phyloP scores from a whole-genome alignment of 805 yeast genomes.

The Helenozyma rhizophorensis region DNA sequence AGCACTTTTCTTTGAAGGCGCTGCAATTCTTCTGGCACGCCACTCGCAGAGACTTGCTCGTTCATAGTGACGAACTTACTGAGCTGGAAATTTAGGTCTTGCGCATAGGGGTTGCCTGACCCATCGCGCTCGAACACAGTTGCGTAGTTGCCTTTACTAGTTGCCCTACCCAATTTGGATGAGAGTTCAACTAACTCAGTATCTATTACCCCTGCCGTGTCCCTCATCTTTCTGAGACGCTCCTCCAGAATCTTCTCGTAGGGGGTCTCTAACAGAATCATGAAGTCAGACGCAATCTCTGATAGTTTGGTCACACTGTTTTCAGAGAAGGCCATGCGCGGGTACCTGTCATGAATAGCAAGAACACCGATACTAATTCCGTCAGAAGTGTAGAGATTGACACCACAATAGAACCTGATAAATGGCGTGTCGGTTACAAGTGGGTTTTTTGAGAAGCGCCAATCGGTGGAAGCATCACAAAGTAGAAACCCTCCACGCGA shows the following conservation, averaged over 20 bases:
- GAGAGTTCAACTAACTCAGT: conserved; percentile 29
- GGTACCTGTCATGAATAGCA: conserved; percentile 50
- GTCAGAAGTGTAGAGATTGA: conserved; percentile 43
- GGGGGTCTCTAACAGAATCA: conserved; percentile 38
- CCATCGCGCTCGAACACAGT: conserved; percentile 61
- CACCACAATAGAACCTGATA: conserved; percentile 62
- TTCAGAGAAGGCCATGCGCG: conserved; percentile 34
- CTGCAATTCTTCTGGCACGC: conserved; percentile 1
- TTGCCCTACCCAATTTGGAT: conserved; percentile 52
- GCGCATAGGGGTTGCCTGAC: conserved; percentile 57
- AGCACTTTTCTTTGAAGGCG: conserved; percentile 23
- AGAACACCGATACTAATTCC: conserved; percentile 52
- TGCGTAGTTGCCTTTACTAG: conserved; percentile 36
- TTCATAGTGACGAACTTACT: conserved; percentile 16
- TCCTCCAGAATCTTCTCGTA: conserved; percentile 11
- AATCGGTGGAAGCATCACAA: conserved; percentile 59
- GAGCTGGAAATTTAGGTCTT: conserved; percentile 43
- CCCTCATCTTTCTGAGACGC: conserved; percentile 3
- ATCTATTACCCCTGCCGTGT: conserved; percentile 9
- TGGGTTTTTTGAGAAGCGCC: conserved; percentile 65
- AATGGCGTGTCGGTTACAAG: conserved; percentile 58
- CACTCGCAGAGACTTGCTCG: conserved; percentile 2
- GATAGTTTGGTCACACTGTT: conserved; percentile 32
- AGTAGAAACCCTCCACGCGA: conserved; percentile 53
- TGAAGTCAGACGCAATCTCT: conserved; percentile 36